A percentile compares a stretch with the other conserved stretches of the same genome.
Evolutionary conservation across 2,329 filamentous ascomycete species (phyloP).

Genomic region (Teratosphaeria zuluensis): DNA sequence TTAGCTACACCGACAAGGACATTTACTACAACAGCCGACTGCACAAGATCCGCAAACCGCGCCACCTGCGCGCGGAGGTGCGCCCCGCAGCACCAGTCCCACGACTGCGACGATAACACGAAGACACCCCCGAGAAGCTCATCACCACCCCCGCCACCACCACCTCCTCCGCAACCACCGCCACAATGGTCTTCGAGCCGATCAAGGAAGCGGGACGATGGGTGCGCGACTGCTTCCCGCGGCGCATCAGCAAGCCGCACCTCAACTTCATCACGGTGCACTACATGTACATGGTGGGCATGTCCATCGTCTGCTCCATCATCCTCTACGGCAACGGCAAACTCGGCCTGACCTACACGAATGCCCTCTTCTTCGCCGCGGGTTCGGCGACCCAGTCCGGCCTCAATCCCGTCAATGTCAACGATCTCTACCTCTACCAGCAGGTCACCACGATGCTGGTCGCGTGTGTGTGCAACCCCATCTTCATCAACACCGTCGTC

Average conservation of each 20-base stretch:
- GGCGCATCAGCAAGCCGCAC: not conserved
- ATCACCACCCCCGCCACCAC: not conserved
- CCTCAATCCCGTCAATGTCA: slow-evolving; percentile 62
- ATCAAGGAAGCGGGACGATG: not conserved
- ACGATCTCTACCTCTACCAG: slow-evolving; percentile 38
- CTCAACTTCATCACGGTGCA: slow-evolving; percentile 70
- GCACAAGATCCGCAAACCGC: not conserved
- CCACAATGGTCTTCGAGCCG: slow-evolving; percentile 2
- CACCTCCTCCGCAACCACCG: not conserved
- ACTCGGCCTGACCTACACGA: slow-evolving; percentile 59
- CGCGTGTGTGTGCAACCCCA: slow-evolving; percentile 68
- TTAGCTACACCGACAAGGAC: not conserved
- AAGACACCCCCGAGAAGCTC: not conserved
- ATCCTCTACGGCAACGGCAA: slow-evolving; percentile 55
- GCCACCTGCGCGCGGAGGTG: not conserved
- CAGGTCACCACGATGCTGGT: slow-evolving; percentile 60
- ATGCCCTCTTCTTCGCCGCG: slow-evolving; percentile 79
- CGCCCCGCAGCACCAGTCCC: not conserved
- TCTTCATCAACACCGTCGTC: slow-evolving; percentile 73
- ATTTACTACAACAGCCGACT: not conserved
- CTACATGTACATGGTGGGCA: slow-evolving; percentile 72
- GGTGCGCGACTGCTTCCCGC: not conserved
- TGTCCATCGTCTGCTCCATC: slow-evolving; percentile 64
- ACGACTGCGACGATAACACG: not conserved
- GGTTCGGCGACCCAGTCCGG: slow-evolving; percentile 87